Evolutionary conservation across 192 early-diverging fungal species (phyloP), one percentile per base, ranked within the genome.

Genomic region (Umbelopsis sp.): DNA sequence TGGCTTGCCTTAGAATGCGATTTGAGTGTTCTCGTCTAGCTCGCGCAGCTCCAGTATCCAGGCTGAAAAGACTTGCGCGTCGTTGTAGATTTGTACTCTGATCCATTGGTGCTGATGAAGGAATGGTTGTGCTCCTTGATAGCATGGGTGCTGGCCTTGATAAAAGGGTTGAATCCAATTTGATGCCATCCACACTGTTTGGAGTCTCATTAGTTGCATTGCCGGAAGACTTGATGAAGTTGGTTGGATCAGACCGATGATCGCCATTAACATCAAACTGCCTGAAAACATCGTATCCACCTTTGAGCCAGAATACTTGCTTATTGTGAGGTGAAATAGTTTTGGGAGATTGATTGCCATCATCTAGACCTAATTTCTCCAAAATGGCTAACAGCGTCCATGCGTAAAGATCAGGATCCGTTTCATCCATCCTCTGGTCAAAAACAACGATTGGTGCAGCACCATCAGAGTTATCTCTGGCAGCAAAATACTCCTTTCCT

Each of bases 371-470:
- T 49, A 24, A 69, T n/a, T 74, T 68, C 38, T 80, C 78, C 45
- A 85, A 71, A 32, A 81, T 81, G 21, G 50, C 73, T 38, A 85
- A 68, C 69, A 85, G 45, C 0, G 83, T 85, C 83, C 83, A 85
- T 34, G 81, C 81, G 9, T 74, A 65, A 44, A 75, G 74, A 25
- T 79, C 54, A 20, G 67, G 44, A 20, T 82, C 83, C 0, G 68
- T 16, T 31, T 74, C 52, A 36, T 62, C 54, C 83, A 85, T 85
- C 1, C 68, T 51, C 36, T 82, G 76, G 66, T 85, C 81, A 52
- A 77, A 74, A 3, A 85, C 81, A 32, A 85, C 71, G 5, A 83
- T 51, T 8, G 24, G 56, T 22, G 38, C 73, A 69, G 8, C 38
- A 11, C 38, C 12, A 11, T 54, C 50, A 54, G 70, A 65, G 12